Base-by-base conservation (phyloP, 192 early-diverging fungal genomes). In the Glomus cerebriforme region DNA sequence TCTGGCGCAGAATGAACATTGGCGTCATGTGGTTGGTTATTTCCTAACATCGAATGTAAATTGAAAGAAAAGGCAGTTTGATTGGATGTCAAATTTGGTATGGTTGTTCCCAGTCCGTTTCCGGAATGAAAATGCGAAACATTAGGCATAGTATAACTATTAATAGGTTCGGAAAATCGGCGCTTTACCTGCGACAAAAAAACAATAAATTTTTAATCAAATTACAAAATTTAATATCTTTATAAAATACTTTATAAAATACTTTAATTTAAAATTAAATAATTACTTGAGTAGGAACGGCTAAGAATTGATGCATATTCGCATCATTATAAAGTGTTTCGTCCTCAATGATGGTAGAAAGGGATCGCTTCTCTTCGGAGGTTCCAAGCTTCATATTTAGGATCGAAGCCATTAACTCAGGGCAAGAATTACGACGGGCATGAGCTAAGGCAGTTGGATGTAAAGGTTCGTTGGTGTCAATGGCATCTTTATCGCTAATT, bases 381-480 rank as follows among this genome's bases (percentile, higher is more conserved):
- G 74, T 60, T 31, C 31, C 62, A 27, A 77, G 39, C 22, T 77
- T 77, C 62, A 65, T 45, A n/a, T 65, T 65, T 9, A 77, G 17
- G 43, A 77, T 43, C 1, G 75, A 77, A 17, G 62, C 62, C 75
- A 77, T 77, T 29, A 77, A 77, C 22, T 77, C 75, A 17, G 75
- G 75, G n/a, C 75, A 77, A 8, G 75, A 77, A 77, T 77, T 77
- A 32, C 75, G 75, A 31, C 75, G 75, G 15, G 62, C 26, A 35
- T 62, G 22, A 8, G 49, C 34, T 8, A 34, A 47, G 7, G 60
- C 15, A 12, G 58, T 34, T 5, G 75, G 39, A 39, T 77, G 15
- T 13, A 77, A 37, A 12, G 60, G 26, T n/a, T 77, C 75, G 62
- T 29, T 47, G 12, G 7, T 26, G 47, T 65, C 75, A 77, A 32